Base-by-base conservation (phyloP, 148 eudicot genomes). In the Gaultheria prostrata region DNA sequence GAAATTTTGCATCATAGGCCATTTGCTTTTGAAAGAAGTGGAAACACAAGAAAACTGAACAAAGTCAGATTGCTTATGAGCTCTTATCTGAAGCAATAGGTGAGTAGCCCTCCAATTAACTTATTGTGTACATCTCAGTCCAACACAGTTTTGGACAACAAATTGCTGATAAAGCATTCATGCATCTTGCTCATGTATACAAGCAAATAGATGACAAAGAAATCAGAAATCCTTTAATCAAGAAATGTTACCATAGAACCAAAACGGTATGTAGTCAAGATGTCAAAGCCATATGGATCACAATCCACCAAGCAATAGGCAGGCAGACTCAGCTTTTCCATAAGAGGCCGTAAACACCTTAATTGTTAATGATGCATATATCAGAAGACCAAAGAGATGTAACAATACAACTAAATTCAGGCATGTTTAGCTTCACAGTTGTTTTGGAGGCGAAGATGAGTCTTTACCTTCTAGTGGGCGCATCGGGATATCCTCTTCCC, bases 401-500 rank as follows among this genome's bases (percentile, higher is more conserved):
- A 35, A 10, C 67, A 82, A 35, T 26, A 30, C 17, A 39, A 79
- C 30, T 24, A 50, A 77, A 69, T 86, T 17, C 80, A 6, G 50
- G 73, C 71, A 48, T 81, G 21, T 76, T 32, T 61, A 18, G 32
- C 76, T 65, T 65, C 54, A 7, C 28, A 75, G 26, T 72, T 54
- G 24, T 28, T 50, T 32, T 32, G 46, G 45, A 33, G 63, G n/a
- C 21, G 17, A 69, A 72, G 69, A 20, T 4, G 21, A 84, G 76
- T 5, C 33, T 32, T 80, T 90, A 92, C 99, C 98, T 95, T 91
- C 98, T 90, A n/a, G 99, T 95, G 71, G 98, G 90, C 78, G 95
- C 91, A 93, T 97, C 99, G 20, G 98, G 98, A 90, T 95, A 97
- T 80, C 98, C 97, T 84, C 98, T 91, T 82, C 99, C 99, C 98